A percentile compares a stretch with the other conserved stretches of the same genome.
Evolutionary conservation across 202 grass and related monocot genomes (phyloP).

Genomic region (Dendrocalamus latiflorus): DNA sequence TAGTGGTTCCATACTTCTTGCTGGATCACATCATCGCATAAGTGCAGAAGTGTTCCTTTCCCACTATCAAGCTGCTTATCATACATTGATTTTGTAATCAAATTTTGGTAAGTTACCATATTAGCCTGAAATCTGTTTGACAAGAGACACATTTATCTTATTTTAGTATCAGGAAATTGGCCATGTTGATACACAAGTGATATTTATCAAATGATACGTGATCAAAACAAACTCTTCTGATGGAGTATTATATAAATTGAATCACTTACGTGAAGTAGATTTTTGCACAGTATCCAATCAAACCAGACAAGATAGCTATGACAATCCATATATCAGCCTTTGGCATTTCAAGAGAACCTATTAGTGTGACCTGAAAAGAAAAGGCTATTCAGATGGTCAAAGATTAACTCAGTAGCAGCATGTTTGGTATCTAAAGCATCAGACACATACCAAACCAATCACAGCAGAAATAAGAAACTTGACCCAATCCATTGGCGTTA

Average conservation of each 20-base stretch:
- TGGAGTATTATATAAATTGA: not conserved
- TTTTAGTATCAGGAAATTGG: not conserved
- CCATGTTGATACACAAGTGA: not conserved
- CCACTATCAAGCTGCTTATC: conserved; percentile 98
- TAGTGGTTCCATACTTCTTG: conserved; percentile 69
- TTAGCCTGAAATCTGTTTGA: conserved; percentile 77
- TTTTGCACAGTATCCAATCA: conserved; percentile 95
- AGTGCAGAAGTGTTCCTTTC: conserved; percentile 85
- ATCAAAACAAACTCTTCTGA: not conserved
- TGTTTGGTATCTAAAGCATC: not conserved
- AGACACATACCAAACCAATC: conserved; percentile 71
- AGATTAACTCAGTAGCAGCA: not conserved
- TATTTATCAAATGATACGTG: not conserved
- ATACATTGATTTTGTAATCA: conserved; percentile 97
- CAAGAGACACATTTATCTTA: not conserved
- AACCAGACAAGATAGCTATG: conserved; percentile 78
- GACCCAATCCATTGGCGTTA: conserved; percentile 99
- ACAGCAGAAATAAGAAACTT: conserved; percentile 94
- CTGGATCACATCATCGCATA: conserved; percentile 97
- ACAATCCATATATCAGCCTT: conserved; percentile 91
- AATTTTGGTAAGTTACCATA: conserved; percentile 74
- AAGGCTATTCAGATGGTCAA: conserved; percentile 18
- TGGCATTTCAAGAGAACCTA: conserved; percentile 87
- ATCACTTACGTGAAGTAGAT: conserved; percentile 83
- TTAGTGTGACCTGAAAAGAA: conserved; percentile 72